These are phyloP conservation scores for Periconia digitata DNA, from an alignment of 2,329 filamentous ascomycete genomes.

Conservation along the genomic window DNA sequence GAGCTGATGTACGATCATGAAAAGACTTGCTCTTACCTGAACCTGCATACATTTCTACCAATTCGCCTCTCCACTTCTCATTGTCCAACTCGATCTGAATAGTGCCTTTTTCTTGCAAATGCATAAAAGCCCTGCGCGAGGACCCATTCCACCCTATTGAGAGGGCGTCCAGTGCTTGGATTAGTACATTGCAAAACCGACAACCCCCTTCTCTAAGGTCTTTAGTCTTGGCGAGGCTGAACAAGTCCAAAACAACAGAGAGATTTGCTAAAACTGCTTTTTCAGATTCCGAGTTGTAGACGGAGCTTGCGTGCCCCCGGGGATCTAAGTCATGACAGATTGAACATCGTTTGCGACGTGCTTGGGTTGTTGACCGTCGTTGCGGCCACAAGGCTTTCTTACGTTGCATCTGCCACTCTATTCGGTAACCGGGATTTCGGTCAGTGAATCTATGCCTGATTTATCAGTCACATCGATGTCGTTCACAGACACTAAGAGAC, in stretches of 20 bases:
- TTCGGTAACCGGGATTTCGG: too few relatives aligned
- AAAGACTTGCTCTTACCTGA: slow-evolving; percentile 27
- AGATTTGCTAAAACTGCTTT: slow-evolving; percentile 21
- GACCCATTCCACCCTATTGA: slow-evolving; percentile 28
- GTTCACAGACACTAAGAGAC: too few relatives aligned
- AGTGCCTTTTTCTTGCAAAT: slow-evolving; percentile 29
- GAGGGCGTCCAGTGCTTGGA: slow-evolving; percentile 31
- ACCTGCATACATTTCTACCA: slow-evolving; percentile 30
- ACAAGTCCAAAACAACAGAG: slow-evolving; percentile 28
- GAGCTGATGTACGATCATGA: background rate
- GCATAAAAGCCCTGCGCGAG: slow-evolving; percentile 21
- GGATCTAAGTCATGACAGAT: slow-evolving; percentile 35
- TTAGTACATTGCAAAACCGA: slow-evolving; percentile 30
- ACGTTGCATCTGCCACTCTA: too few relatives aligned
- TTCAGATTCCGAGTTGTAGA: slow-evolving; percentile 18
- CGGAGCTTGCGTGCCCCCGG: slow-evolving; percentile 25
- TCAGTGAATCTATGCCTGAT: too few relatives aligned
- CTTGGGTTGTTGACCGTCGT: slow-evolving; percentile 13
- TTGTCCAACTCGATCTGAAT: slow-evolving; percentile 29
- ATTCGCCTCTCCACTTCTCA: slow-evolving; percentile 21
- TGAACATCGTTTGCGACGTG: slow-evolving; percentile 27
- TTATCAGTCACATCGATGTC: too few relatives aligned
- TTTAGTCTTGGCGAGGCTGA: slow-evolving; percentile 21
- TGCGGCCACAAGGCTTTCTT: slow-evolving; percentile 24
- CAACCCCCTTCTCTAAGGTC: slow-evolving; percentile 21